Base-by-base conservation (phyloP, 257 asterid species). In the Jaltomata sinuosa region DNA sequence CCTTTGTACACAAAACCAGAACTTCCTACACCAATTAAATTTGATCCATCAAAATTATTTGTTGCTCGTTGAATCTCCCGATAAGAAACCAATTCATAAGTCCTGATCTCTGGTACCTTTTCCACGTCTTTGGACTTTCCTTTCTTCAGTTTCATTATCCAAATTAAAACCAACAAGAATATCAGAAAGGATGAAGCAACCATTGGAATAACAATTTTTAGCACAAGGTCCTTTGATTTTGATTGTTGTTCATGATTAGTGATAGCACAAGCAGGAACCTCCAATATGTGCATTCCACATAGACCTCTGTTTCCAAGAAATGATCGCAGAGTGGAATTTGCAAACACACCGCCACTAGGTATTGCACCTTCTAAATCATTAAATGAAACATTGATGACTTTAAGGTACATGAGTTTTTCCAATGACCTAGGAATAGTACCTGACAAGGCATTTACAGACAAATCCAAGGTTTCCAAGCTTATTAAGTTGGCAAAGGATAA, bases 1-100 rank as follows among this genome's bases (percentile, higher is more conserved):
- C 82, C 90, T 38, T 32, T 87, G 85, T 21, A 89, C 81, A 89
- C 91, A 21, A 84, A 72, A 22, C 90, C 86, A 11, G 87, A 89
- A 69, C 90, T 77, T 29, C 91, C 91, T 1, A 11, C 71, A 11
- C 91, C 91, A 9, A 89, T 64, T 57, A 85, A 19, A 40, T 89
- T 87, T 45, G 67, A 55, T 61, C 62, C 86, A 49, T 86, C 84
- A 55, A 87, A 87, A 57, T 76, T 85, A 18, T 85, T 85, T 10
- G 91, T 89, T 22, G 87, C 89, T 40, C 34, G 67, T 10, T 36
- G 27, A 77, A 89, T 76, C 83, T 89, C 87, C 0, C 19, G 79
- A 68, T 89, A 85, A 16, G 87, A 42, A 68, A 87, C 57, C 34
- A 34, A 55, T 42, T 27, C 82, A 74, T 54, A 83, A 57, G 78